These are phyloP conservation scores for Bertia moriformis DNA, from an alignment of 2,329 filamentous ascomycete genomes.

Conservation along the genomic window DNA sequence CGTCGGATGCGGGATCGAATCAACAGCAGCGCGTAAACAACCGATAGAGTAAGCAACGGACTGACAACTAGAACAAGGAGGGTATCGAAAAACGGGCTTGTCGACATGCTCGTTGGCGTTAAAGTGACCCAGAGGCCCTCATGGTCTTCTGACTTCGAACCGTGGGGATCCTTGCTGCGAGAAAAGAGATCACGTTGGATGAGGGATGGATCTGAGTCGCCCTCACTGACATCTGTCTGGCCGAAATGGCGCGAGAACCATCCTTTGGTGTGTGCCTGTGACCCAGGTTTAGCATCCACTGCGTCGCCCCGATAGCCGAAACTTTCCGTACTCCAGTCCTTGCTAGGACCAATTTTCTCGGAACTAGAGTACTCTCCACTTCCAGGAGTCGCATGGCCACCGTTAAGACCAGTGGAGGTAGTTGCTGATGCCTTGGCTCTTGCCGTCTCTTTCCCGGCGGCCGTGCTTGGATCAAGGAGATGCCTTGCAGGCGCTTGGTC, in stretches of 20 bases:
- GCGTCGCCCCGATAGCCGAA: too few species aligned
- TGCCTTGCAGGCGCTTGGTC: conserved; percentile 36
- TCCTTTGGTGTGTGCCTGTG: not conserved
- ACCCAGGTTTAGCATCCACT: not conserved
- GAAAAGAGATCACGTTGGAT: not conserved
- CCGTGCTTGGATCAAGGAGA: not conserved
- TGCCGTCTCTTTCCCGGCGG: conserved; percentile 1
- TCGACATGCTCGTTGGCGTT: conserved; percentile 66
- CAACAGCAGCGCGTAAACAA: conserved; percentile 80
- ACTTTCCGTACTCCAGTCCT: too few species aligned
- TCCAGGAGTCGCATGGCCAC: conserved; percentile 56
- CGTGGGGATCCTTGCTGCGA: conserved; percentile 4
- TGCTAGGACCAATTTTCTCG: not conserved
- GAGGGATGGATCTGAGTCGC: too few species aligned
- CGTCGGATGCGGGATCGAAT: conserved; percentile 78
- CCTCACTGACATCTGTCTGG: not conserved
- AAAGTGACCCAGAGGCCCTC: conserved; percentile 94
- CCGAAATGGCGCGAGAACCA: not conserved
- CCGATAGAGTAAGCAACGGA: conserved; percentile 77
- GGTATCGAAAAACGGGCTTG: conserved; percentile 89
- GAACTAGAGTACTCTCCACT: conserved; percentile 50
- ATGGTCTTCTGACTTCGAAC: conserved; percentile 28
- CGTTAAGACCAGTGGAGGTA: conserved; percentile 28
- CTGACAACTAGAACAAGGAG: conserved; percentile 92
- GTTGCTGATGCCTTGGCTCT: conserved; percentile 6